Evolutionary conservation across 2,329 filamentous ascomycete genomes (phyloP).

Genomic region (Cryoendolithus antarcticus): DNA sequence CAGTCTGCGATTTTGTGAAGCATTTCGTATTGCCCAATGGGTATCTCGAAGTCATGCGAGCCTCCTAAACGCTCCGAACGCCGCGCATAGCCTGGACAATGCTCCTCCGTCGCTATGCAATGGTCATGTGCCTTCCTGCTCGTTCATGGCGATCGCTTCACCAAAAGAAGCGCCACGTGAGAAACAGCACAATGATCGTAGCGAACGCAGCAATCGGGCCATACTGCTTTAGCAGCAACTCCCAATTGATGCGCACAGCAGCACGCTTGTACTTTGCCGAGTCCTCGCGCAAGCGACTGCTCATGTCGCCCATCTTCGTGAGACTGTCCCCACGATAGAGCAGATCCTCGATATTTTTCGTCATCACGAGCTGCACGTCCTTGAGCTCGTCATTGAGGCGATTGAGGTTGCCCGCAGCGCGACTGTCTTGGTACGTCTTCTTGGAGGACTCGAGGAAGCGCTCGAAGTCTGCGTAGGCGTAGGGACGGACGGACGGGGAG

Average conservation of each 20-base stretch:
- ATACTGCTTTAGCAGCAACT: constrained; percentile 89
- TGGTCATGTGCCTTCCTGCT: too few relatives aligned
- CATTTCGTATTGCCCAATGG: too few relatives aligned
- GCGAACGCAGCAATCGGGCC: constrained; percentile 75
- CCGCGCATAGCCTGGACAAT: too few relatives aligned
- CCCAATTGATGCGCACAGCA: constrained; percentile 95
- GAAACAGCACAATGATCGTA: constrained; percentile 70
- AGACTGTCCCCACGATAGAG: constrained; percentile 88
- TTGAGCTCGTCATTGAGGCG: constrained; percentile 93
- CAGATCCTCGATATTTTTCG: constrained; percentile 97
- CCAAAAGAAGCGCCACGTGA: constrained; percentile 94
- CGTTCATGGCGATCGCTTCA: constrained; percentile 28
- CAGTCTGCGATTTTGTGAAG: too few relatives aligned
- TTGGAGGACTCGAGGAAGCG: constrained; percentile 90
- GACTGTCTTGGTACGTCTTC: constrained; percentile 83
- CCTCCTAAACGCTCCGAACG: too few relatives aligned
- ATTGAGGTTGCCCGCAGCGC: constrained; percentile 84
- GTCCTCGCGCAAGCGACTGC: constrained; percentile 74
- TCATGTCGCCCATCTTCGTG: constrained; percentile 95
- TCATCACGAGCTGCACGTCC: constrained; percentile 99
- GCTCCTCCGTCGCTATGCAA: too few relatives aligned
- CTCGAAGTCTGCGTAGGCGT: constrained; percentile 96
- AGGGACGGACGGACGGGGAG: constrained; percentile 66
- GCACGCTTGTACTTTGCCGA: constrained; percentile 88
- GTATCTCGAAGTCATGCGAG: too few relatives aligned